Evolutionary conservation across 106 monocot species (phyloP).

Genomic region (Allium sativum): DNA sequence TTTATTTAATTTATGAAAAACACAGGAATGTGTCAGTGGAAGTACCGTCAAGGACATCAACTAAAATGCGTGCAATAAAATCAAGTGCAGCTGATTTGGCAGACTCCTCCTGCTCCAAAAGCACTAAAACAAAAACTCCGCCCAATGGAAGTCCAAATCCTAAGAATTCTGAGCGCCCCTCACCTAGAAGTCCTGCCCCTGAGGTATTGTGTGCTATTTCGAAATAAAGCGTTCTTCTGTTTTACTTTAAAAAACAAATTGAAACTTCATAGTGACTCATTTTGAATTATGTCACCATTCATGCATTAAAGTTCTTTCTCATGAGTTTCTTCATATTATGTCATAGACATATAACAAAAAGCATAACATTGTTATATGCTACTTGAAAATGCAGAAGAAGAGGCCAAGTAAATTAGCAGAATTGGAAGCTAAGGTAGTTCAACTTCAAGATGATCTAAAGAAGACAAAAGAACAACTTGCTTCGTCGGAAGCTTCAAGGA

Average conservation of each 20-base stretch:
- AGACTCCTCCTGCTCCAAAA: slow-evolving; percentile 8
- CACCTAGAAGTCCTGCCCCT: slow-evolving; percentile 20
- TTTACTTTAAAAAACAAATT: no score
- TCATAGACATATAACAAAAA: no score
- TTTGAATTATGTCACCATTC: no score
- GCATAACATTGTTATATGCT: not conserved
- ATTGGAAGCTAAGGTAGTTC: slow-evolving; percentile 51
- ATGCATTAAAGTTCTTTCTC: no score
- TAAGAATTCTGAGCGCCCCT: slow-evolving; percentile 25
- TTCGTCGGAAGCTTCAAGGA: slow-evolving; percentile 43
- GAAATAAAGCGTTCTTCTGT: not conserved
- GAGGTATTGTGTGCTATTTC: slow-evolving; percentile 31
- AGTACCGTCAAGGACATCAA: slow-evolving; percentile 44
- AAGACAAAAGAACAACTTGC: slow-evolving; percentile 63
- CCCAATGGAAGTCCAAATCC: slow-evolving; percentile 26
- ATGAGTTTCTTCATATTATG: no score
- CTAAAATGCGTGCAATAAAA: slow-evolving; percentile 29
- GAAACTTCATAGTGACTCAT: no score
- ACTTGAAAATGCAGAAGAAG: slow-evolving; percentile 37
- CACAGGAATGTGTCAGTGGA: slow-evolving; percentile 49
- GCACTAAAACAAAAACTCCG: slow-evolving; percentile 9
- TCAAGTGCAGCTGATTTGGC: slow-evolving; percentile 28
- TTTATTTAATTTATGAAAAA: no score
- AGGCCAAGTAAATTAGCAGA: slow-evolving; percentile 28
- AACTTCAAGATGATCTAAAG: slow-evolving; percentile 74